These are phyloP conservation scores for Tuber calosporum DNA, from an alignment of 495 filamentous ascomycete species.

Conservation along the genomic window DNA sequence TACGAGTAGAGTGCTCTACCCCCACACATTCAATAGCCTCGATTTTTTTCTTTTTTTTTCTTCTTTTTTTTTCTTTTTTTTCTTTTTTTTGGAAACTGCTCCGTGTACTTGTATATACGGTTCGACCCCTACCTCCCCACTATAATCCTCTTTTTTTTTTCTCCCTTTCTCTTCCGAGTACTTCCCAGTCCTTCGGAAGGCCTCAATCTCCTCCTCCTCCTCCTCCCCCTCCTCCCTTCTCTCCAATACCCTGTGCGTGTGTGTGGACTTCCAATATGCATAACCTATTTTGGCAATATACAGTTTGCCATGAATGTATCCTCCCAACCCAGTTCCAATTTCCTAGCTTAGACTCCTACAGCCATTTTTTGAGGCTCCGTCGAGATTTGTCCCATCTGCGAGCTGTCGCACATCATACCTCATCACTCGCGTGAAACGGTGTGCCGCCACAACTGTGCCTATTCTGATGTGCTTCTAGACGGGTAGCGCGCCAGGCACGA, in stretches of 20 bases:
- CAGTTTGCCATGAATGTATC: background rate
- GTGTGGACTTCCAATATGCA: background rate
- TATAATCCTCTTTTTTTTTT: background rate
- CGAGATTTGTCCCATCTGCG: background rate
- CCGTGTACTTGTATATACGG: background rate
- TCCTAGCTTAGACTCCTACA: background rate
- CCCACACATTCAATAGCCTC: background rate
- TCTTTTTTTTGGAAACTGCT: background rate
- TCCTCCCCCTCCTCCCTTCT: background rate
- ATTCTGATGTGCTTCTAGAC: background rate
- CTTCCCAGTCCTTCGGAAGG: background rate
- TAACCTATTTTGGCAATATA: background rate
- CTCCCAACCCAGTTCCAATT: background rate
- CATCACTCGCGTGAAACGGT: background rate
- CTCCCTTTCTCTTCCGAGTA: background rate
- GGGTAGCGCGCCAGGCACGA: background rate
- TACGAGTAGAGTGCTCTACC: background rate
- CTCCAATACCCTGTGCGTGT: background rate
- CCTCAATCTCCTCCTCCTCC: background rate
- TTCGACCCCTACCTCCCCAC: background rate
- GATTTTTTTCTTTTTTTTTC: too few relatives aligned
- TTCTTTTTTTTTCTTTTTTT: too few relatives aligned
- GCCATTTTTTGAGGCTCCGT: background rate
- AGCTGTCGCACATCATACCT: background rate
- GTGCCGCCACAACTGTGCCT: background rate